Evolutionary conservation across 2,329 filamentous ascomycete species (phyloP).

Genomic region (Botryosphaeria dothidea): DNA sequence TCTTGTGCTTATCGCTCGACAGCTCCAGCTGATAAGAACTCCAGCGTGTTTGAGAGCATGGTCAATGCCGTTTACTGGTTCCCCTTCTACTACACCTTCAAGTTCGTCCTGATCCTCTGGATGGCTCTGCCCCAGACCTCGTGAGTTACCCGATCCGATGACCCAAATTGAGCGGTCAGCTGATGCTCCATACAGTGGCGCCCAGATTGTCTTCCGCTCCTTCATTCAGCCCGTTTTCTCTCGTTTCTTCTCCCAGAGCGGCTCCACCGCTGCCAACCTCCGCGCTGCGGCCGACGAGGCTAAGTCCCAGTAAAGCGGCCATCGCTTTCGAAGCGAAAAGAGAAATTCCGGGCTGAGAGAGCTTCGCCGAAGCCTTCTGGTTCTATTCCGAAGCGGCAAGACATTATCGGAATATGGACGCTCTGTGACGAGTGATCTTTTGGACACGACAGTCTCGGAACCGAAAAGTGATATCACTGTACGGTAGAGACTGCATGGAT

Average conservation of each 20-base stretch:
- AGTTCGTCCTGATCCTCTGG: conserved; percentile 97
- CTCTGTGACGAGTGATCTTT: background rate
- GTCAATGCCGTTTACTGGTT: conserved; percentile 90
- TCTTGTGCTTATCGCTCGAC: background rate
- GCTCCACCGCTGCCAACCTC: conserved; percentile 81
- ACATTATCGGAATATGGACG: conserved; percentile 12
- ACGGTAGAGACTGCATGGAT: background rate
- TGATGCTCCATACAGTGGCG: conserved; percentile 64
- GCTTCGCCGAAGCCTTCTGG: conserved; percentile 5
- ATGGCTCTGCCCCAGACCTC: conserved; percentile 91
- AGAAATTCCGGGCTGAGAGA: background rate
- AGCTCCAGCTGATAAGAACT: conserved; percentile 22
- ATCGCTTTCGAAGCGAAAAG: background rate
- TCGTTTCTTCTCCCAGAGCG: conserved; percentile 77
- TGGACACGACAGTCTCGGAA: background rate
- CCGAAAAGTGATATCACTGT: background rate
- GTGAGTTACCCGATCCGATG: conserved; percentile 59
- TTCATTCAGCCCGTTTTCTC: conserved; percentile 89
- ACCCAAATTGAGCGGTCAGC: conserved; percentile 13
- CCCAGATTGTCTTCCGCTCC: conserved; percentile 94
- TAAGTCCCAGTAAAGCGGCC: conserved; percentile 20
- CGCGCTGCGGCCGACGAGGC: conserved; percentile 82
- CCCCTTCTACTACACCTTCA: conserved; percentile 99
- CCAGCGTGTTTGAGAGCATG: conserved; percentile 74
- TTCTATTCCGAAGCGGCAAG: conserved; percentile 13